Conservation (phyloP, 371 early-diverging fungal genomes). For the Cokeromyces recurvatus region DNA sequence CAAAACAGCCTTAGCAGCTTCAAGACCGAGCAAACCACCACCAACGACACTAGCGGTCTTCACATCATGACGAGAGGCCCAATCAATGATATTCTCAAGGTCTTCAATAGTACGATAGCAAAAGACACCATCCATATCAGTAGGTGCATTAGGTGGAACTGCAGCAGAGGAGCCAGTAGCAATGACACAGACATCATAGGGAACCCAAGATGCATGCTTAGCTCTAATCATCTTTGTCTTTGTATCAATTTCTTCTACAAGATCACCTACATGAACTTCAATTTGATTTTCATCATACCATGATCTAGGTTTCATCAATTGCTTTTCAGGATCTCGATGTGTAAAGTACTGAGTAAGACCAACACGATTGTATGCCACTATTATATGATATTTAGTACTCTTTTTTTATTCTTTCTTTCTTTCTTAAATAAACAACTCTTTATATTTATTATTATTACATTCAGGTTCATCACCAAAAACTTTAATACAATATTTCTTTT, state of each 20-base stretch:
- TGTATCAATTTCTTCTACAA: conserved; percentile 40
- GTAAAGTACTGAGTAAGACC: conserved; percentile 63
- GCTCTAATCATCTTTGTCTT: conserved; percentile 30
- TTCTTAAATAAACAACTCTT: too few species aligned
- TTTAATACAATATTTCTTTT: conserved; percentile 34
- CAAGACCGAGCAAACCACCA: conserved; percentile 66
- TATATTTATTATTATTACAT: too few species aligned
- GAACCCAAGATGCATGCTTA: conserved; percentile 15
- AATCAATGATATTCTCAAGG: conserved; percentile 45
- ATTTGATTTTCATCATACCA: conserved; percentile 55
- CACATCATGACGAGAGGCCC: conserved; percentile 26
- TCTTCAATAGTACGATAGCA: conserved; percentile 67
- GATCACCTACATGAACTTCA: conserved; percentile 34
- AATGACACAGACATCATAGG: conserved; percentile 55
- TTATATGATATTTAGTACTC: too few species aligned
- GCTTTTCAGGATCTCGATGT: conserved; percentile 45
- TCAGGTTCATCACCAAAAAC: conserved; percentile 57
- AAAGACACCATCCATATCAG: conserved; percentile 45
- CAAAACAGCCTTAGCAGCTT: conserved; percentile 61
- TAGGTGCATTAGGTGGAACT: conserved; percentile 45
- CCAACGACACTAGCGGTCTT: conserved; percentile 50
- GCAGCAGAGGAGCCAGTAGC: conserved; percentile 61
- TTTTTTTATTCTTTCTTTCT: too few species aligned
- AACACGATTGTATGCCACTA: conserved; percentile 59
- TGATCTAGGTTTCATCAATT: conserved; percentile 36